Evolutionary conservation across 2,329 filamentous ascomycete species (phyloP), one percentile per base, ranked within the genome.

Genomic region (Parafenestella ontariensis): DNA sequence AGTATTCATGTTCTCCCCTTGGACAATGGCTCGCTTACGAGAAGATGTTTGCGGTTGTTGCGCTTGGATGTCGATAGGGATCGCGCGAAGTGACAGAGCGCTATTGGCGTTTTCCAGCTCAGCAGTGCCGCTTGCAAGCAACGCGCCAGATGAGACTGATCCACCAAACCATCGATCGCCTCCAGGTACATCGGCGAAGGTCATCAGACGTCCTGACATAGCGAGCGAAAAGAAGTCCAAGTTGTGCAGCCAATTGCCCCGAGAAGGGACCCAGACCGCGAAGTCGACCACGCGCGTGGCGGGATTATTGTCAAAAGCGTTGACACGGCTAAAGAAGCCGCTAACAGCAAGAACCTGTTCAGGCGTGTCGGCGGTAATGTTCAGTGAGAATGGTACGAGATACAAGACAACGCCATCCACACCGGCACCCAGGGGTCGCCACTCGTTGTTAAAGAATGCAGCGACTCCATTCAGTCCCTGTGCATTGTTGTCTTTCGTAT

Each of bases 241-340:
- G 63, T 96, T 95, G 70, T 92, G 87, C 15, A 99, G 81, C 95
- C 95, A 99, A 71, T 95, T 95, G 53, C 82, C 83, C 58, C 84
- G 82, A 3, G 92, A 96, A 3, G 91, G 91, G 7, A 98, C 89
- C 95, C 95, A 99, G 33, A 98, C 82, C 13, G 92, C 94, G 68
- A 99, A 92, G 2, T 93, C 92, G 46, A 86, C 77, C 0, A 87
- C 89, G 8, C 83, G 68, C 24, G 88, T 82, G 9, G 86, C 83
- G 6, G 82, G 74, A 61, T 88, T 88, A 59, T 81, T 81, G 31
- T 80, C 86, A 64, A 92, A 94, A 0, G 83, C 84, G 24, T 88
- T 83, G 57, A 96, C 86, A 49, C 87, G 80, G 15, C 85, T 83
- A 74, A 99, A 99, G 55, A 86, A 82, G 5, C 95, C 95, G 44